Evolutionary conservation across 768 basidiomycete genomes (phyloP).

Genomic region (Porpolomopsis calyptriformis): DNA sequence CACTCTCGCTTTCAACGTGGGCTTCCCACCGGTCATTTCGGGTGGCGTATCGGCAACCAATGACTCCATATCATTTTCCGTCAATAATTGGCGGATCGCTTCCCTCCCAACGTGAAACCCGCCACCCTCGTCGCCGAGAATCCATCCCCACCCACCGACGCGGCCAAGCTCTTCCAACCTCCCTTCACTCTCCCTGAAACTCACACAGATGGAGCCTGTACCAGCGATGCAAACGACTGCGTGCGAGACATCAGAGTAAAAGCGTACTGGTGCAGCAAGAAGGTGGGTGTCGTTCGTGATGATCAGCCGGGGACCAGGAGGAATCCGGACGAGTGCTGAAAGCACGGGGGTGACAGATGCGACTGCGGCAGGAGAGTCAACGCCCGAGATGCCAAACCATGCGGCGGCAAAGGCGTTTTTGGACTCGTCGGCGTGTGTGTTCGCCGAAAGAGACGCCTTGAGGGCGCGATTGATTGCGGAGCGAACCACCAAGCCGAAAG

Average conservation of each 20-base stretch:
- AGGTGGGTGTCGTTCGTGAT: slow-evolving; percentile 80
- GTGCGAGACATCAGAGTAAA: slow-evolving; percentile 45
- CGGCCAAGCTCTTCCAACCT: slow-evolving; percentile 54
- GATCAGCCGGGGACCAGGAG: slow-evolving; percentile 40
- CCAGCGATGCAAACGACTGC: slow-evolving; percentile 72
- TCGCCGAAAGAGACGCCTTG: slow-evolving; percentile 27
- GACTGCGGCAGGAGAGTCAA: slow-evolving; percentile 60
- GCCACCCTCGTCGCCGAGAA: slow-evolving; percentile 75
- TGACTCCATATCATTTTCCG: slow-evolving; percentile 42
- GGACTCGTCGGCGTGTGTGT: slow-evolving; percentile 29
- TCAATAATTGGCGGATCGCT: slow-evolving; percentile 56
- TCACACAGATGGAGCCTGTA: slow-evolving; percentile 69
- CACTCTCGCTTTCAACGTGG: slow-evolving; percentile 36
- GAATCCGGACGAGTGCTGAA: slow-evolving; percentile 47
- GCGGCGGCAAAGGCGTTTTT: slow-evolving; percentile 44
- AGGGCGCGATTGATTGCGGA: slow-evolving; percentile 47
- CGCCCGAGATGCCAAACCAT: slow-evolving; percentile 79
- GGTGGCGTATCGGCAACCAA: slow-evolving; percentile 22
- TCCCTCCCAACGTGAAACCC: slow-evolving; percentile 75
- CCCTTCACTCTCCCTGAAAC: slow-evolving; percentile 37
- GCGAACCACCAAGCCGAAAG: slow-evolving; percentile 45
- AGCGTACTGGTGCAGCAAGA: slow-evolving; percentile 65
- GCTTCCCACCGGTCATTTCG: slow-evolving; percentile 9
- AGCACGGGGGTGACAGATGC: slow-evolving; percentile 43
- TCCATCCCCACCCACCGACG: slow-evolving; percentile 77